phyloP scores from a whole-genome alignment of 768 basidiomycete genomes.

The Boletus speciosus region DNA sequence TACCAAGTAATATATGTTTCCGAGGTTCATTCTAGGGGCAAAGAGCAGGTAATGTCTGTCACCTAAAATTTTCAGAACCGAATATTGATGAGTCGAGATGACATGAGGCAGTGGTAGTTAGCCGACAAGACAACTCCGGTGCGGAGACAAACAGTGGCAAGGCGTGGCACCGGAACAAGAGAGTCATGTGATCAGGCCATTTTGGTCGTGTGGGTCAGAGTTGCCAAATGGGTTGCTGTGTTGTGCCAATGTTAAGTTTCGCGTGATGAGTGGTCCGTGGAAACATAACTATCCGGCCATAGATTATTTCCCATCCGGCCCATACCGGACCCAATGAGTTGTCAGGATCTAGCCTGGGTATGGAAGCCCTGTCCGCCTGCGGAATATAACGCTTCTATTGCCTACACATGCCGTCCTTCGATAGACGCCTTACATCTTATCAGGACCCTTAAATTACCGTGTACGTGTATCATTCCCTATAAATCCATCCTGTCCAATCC shows the following conservation, averaged over 20 bases:
- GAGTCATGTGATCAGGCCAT: slow-evolving; percentile 12
- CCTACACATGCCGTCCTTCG: slow-evolving; percentile 28
- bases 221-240: slow-evolving; percentile 16
- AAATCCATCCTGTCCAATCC: slow-evolving; percentile 23
- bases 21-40: neutral
- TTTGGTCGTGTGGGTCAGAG: slow-evolving; percentile 11
- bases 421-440: slow-evolving; percentile 30
- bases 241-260: slow-evolving; percentile 14
- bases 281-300: slow-evolving; percentile 17
- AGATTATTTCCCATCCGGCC: slow-evolving; percentile 14
- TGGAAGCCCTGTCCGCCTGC: slow-evolving; percentile 24
- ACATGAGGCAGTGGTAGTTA: slow-evolving; percentile 19
- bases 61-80: slow-evolving; percentile 8
- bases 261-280: slow-evolving; percentile 7
- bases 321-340: slow-evolving; percentile 17
- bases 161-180: slow-evolving; percentile 3
- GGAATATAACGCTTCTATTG: slow-evolving; percentile 28
- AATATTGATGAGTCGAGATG: neutral
- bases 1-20: neutral
- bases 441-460: slow-evolving; percentile 34
- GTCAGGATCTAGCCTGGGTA: slow-evolving; percentile 16
- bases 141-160: slow-evolving; percentile 18
- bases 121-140: slow-evolving; percentile 19
- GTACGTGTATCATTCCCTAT: slow-evolving; percentile 32
- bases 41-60: slow-evolving; percentile 4